A percentile compares a stretch with the other conserved stretches of the same genome.
phyloP scores from a whole-genome alignment of 345 rosid genomes.

The Abelmoschus esculentus region DNA sequence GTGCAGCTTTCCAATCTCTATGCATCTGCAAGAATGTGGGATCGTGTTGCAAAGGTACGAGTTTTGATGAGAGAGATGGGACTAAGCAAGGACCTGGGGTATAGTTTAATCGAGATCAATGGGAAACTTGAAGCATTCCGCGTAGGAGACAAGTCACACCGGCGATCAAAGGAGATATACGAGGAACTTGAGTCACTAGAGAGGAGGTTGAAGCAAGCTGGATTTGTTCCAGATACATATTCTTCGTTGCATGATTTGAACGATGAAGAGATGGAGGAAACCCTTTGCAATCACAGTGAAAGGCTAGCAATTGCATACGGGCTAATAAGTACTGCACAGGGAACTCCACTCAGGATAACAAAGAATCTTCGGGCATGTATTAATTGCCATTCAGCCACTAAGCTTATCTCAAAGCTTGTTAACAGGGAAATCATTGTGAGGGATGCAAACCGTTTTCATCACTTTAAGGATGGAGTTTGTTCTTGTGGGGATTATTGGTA shows the following conservation, averaged over 20 bases:
- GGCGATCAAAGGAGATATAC: constrained; percentile 36
- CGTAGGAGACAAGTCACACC: constrained; percentile 60
- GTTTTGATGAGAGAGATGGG: constrained; percentile 56
- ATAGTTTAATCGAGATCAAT: constrained; percentile 48
- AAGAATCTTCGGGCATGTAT: constrained; percentile 63
- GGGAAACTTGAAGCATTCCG: constrained; percentile 49
- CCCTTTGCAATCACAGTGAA: constrained; percentile 63
- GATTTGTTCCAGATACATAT: constrained; percentile 42
- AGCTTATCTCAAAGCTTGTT: constrained; percentile 48
- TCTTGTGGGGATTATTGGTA: constrained; percentile 51
- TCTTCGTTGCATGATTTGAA: constrained; percentile 53
- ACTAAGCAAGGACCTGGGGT: constrained; percentile 48
- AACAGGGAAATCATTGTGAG: constrained; percentile 54
- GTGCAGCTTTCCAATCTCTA: constrained; percentile 74
- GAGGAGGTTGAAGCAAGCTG: constrained; percentile 47
- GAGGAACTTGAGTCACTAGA: constrained; percentile 39
- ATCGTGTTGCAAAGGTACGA: constrained; percentile 40
- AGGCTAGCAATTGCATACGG: constrained; percentile 65
- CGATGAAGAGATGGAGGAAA: constrained; percentile 53
- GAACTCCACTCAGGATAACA: constrained; percentile 45
- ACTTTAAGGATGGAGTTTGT: constrained; percentile 50
- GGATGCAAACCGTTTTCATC: constrained; percentile 62
- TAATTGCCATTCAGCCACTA: constrained; percentile 59
- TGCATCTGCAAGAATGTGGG: constrained; percentile 58
- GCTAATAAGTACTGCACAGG: constrained; percentile 46